A percentile compares a stretch with the other conserved stretches of the same genome.
Conservation (phyloP, 192 early-diverging fungal genomes). For the Coemansia sp. region DNA sequence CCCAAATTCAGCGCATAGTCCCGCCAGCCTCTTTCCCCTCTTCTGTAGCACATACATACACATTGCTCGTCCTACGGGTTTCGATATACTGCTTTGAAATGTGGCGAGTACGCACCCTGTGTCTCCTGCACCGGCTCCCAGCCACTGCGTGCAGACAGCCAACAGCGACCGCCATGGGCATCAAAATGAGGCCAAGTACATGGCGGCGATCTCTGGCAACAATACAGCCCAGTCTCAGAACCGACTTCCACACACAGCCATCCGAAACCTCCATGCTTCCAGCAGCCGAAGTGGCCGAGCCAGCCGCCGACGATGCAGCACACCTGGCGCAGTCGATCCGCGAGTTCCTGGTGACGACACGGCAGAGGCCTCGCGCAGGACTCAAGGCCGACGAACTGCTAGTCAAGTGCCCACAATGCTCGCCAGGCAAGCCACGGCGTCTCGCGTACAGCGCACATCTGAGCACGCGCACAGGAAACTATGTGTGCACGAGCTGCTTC, state of each 20-base stretch:
- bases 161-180: too few relatives aligned
- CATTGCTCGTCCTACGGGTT: too few relatives aligned
- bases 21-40: too few relatives aligned
- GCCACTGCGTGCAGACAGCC: too few relatives aligned
- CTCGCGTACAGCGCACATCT: conserved; percentile 56
- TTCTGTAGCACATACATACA: too few relatives aligned
- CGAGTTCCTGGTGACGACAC: conserved; percentile 36
- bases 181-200: neutral
- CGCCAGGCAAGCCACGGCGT: conserved; percentile 49
- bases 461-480: conserved; percentile 50
- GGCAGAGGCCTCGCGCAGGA: conserved; percentile 47
- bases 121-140: too few relatives aligned
- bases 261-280: neutral
- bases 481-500: conserved; percentile 57
- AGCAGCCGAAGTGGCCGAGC: conserved; percentile 1
- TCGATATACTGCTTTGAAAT: too few relatives aligned
- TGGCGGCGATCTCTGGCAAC: conserved; percentile 12
- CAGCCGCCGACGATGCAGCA: conserved; percentile 4
- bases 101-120: too few relatives aligned
- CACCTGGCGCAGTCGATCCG: conserved; percentile 43
- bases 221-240: conserved; percentile 3
- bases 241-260: neutral
- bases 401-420: conserved; percentile 51
- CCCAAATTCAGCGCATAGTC: too few relatives aligned
- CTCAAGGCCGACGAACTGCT: conserved; percentile 49